Base-by-base conservation (phyloP, 2,329 filamentous ascomycete species). In the Aspergillus sp. region DNA sequence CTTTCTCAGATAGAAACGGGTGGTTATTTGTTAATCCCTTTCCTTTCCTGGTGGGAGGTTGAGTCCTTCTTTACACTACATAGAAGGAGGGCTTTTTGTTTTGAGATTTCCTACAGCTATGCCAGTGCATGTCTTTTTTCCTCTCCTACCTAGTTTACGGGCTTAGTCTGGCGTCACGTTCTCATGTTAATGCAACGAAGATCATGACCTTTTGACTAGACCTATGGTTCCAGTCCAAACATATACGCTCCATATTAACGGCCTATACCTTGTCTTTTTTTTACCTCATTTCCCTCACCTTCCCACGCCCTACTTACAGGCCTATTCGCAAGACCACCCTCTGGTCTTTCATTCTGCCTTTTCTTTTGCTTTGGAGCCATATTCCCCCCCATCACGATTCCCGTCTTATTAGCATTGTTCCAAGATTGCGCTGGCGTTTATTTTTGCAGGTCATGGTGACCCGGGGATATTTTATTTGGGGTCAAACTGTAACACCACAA, bases 161-260 rank as follows among this genome's bases (percentile, higher is more conserved):
- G 61, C 52, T 63, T 65, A 64, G 60, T 62, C 64, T 66, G 59
- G 62, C 57, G 54, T 69, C 64, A 72, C 69, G 67, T 69, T 71
- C 64, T 62, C 67, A 70, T 71, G 67, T 66, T 65, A 73, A 71
- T 73, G 67, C 69, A 73, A 73, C 70, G 70, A 72, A 73, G 66
- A 71, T 64, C 67, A 74, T 73, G 72, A 70, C 68, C 62, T 67
- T 67, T 64, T 59, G 60, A 57, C 58, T 46, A 47, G 41, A 47
- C 57, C 59, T 55, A 41, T 50, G 44, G 63, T 62, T 62, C 45
- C 24, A 53, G 37, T 55, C 59, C 57, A 46, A 50, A 37, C 51
- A 58, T 57, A 47, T 58, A 44, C 55, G 24, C 62, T 55, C 41
- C 12, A 55, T 46, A 56, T 49, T 57, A 57, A 39, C 54, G 54